Evolutionary conservation across 352 stramenopile species (phyloP).

Genomic region (Paralagenidium karlingii): DNA sequence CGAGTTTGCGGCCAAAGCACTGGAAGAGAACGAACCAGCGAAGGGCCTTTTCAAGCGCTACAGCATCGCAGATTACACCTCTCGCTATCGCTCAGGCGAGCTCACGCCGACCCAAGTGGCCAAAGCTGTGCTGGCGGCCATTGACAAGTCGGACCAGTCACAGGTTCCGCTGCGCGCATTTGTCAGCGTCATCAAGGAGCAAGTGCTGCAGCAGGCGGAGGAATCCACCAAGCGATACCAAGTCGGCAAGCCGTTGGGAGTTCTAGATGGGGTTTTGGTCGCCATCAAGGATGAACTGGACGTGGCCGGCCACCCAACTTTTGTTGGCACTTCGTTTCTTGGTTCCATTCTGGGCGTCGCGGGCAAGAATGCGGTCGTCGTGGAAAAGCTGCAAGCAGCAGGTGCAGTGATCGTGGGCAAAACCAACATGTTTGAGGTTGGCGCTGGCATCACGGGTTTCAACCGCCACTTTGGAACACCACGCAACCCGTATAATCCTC

Average conservation of each 20-base stretch:
- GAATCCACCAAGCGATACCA: conserved; percentile 59
- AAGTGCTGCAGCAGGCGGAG: conserved; percentile 53
- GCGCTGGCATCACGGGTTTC: conserved; percentile 57
- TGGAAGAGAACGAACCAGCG: conserved; percentile 9
- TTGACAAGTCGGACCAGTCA: conserved; percentile 25
- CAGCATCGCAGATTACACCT: conserved; percentile 56
- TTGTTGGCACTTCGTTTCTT: conserved; percentile 65
- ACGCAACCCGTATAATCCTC: conserved; percentile 77
- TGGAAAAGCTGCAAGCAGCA: conserved; percentile 39
- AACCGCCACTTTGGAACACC: conserved; percentile 60
- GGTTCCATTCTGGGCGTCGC: conserved; percentile 28
- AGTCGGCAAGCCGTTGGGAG: conserved; percentile 38
- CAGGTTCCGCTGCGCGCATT: conserved; percentile 54
- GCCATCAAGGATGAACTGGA: conserved; percentile 82
- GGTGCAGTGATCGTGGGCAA: conserved; percentile 83
- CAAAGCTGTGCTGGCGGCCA: conserved; percentile 37
- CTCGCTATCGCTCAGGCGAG: conserved; percentile 23
- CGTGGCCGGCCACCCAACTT: conserved; percentile 54
- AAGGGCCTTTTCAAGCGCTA: conserved; percentile 38
- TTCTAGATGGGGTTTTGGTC: conserved; percentile 82
- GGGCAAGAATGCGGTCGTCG: conserved; percentile 30
- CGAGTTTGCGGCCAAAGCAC: conserved; percentile 10
- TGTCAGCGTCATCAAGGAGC: conserved; percentile 54
- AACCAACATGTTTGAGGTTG: conserved; percentile 86
- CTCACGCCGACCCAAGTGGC: conserved; percentile 56